These are phyloP conservation scores for Auricularia sp. DNA, from an alignment of 768 basidiomycete genomes.

Conservation along the genomic window DNA sequence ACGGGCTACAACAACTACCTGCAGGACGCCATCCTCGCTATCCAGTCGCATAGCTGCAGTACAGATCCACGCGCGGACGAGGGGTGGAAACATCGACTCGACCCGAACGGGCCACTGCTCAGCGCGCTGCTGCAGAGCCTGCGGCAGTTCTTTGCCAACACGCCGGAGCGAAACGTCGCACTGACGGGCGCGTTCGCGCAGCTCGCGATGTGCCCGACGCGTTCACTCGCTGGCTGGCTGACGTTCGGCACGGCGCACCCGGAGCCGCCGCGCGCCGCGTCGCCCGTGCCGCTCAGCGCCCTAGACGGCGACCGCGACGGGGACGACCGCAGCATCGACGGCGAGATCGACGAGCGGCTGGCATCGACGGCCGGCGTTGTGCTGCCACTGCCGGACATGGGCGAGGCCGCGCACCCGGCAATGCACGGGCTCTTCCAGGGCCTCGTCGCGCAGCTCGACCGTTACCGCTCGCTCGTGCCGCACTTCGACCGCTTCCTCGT, in stretches of 20 bases:
- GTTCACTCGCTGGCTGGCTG: conserved; percentile 83
- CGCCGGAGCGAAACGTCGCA: conserved; percentile 80
- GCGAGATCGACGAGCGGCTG: conserved; percentile 55
- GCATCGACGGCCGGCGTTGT: conserved; percentile 52
- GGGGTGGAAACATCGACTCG: conserved; percentile 57
- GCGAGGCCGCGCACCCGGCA: conserved; percentile 66
- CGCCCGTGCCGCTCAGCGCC: conserved; percentile 13
- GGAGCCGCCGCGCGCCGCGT: conserved; percentile 7
- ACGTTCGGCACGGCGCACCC: conserved; percentile 37
- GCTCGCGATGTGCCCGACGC: conserved; percentile 75
- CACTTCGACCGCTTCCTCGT: conserved; percentile 76
- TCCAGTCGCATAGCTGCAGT: conserved; percentile 52
- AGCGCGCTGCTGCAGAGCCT: conserved; percentile 60
- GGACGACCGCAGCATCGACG: conserved; percentile 79
- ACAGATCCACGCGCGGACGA: conserved; percentile 32
- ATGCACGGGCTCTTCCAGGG: conserved; percentile 73
- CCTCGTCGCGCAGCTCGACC: conserved; percentile 71
- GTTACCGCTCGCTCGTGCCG: conserved; percentile 63
- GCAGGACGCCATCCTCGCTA: conserved; percentile 57
- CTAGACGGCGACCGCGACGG: conserved; percentile 37
- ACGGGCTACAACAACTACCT: conserved; percentile 82
- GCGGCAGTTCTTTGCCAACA: conserved; percentile 73
- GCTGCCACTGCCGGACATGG: conserved; percentile 28
- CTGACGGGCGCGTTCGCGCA: conserved; percentile 75
- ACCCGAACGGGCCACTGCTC: conserved; percentile 68